A percentile compares a stretch with the other conserved stretches of the same genome.
These are phyloP conservation scores for Lactarius psammicola DNA, from an alignment of 768 basidiomycete species.

Conservation along the genomic window DNA sequence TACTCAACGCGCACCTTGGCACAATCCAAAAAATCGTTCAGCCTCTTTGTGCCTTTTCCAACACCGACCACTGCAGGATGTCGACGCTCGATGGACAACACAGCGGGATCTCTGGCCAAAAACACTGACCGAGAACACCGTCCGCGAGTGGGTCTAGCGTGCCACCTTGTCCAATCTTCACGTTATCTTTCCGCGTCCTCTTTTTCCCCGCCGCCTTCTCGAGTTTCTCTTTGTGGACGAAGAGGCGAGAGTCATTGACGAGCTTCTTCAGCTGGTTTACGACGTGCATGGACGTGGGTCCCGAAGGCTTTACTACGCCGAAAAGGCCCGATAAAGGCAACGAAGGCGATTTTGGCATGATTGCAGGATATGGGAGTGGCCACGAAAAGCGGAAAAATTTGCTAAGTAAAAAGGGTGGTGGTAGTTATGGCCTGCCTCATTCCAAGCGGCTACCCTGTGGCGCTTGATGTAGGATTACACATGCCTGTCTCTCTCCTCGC, in stretches of 20 bases:
- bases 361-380: not conserved
- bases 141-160: constrained; percentile 96
- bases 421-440: too few relatives aligned
- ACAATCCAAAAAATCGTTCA: constrained; percentile 81
- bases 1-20: constrained; percentile 60
- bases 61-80: constrained; percentile 75
- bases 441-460: not conserved
- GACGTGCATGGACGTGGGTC: constrained; percentile 88
- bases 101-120: not conserved
- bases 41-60: constrained; percentile 85
- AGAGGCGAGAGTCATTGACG: constrained; percentile 73
- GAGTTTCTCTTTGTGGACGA: constrained; percentile 58
- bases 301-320: constrained; percentile 87
- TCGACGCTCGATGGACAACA: constrained; percentile 15
- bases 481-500: not conserved
- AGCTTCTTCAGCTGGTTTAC: constrained; percentile 83
- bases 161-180: constrained; percentile 92
- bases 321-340: constrained; percentile 80
- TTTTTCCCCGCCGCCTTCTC: constrained; percentile 51
- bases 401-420: not conserved
- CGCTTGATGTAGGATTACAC: not conserved
- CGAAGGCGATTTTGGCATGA: constrained; percentile 32
- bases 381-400: too few relatives aligned
- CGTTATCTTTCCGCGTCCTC: constrained; percentile 43
- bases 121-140: constrained; percentile 77